Base-by-base conservation (phyloP, 805 yeast species). In the Kodamaea kaohsiungensis region DNA sequence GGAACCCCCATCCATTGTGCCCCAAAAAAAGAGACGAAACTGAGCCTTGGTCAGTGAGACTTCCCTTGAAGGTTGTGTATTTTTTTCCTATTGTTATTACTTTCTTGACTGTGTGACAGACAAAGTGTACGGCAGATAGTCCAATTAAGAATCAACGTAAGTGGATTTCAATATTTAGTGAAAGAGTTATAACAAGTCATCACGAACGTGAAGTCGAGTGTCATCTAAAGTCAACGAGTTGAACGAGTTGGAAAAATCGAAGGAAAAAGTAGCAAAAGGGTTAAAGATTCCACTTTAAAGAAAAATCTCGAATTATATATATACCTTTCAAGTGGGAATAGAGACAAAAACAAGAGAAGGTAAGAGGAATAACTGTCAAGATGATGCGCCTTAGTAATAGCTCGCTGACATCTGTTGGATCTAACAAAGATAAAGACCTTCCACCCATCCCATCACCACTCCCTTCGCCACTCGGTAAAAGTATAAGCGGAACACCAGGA, bases 401-500 rank as follows among this genome's bases (percentile, higher is more conserved):
- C 50, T 61, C 69, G 27, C 60, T 56, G 58, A 52, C 62, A 13
- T 65, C 70, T 7, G 49, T 65, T 27, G 63, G 62, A 12, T 64
- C 67, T 30, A 50, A 37, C 46, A 62, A 64, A 52, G 76, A 70
- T 38, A 75, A 74, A 54, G 66, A 70, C 10, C 62, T 75, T 39
- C 79, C 79, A 18, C 77, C 77, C 15, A 66, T 73, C 13, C 79
- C 79, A 6, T 48, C 63, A 12, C 58, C 57, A n/a, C 39, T 54
- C 10, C 46, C 53, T 43, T 49, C 56, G 38, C 56, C 48, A 40
- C 46, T 43, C 47, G 40, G 27, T 16, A 30, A 30, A 30, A 30
- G 35, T 30, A 10, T 30, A 30, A 10, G 35, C 35, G 35, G 35
- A 30, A 25, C 46, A 18, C 46, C 46, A 15, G 25, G 46, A 8